phyloP scores from a whole-genome alignment of 1,284 basidiomycete species.

The Apiotrichum sp. region DNA sequence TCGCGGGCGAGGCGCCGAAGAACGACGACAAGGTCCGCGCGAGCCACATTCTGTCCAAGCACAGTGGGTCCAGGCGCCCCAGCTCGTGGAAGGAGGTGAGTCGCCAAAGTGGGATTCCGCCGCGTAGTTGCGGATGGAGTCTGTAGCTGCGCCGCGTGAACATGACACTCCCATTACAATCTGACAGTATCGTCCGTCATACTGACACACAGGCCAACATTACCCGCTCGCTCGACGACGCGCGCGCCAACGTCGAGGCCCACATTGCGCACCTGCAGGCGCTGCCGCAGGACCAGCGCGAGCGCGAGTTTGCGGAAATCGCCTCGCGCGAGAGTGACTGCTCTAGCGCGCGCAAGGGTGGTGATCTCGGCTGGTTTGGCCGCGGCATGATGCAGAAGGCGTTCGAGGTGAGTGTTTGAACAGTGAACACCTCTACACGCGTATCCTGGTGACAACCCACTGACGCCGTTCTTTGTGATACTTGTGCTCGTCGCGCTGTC shows the following conservation, averaged over 20 bases:
- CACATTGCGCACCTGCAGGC: conserved; percentile 48
- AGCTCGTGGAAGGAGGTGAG: conserved; percentile 87
- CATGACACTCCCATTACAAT: too few relatives aligned
- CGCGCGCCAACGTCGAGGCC: conserved; percentile 64
- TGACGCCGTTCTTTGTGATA: too few relatives aligned
- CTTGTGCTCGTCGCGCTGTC: too few relatives aligned
- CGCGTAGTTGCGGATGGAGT: too few relatives aligned
- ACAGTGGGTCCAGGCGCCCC: conserved; percentile 75
- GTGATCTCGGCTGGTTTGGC: conserved; percentile 82
- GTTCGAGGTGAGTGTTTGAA: conserved; percentile 59
- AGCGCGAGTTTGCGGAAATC: conserved; percentile 64
- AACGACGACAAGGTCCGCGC: conserved; percentile 64
- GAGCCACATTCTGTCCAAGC: conserved; percentile 92
- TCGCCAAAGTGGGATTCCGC: conserved; percentile 7
- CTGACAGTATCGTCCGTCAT: too few relatives aligned
- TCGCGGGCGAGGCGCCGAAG: conserved; percentile 25
- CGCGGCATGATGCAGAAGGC: conserved; percentile 94
- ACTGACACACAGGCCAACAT: conserved; percentile 58
- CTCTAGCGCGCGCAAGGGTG: conserved; percentile 69
- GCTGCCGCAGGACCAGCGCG: conserved; percentile 48
- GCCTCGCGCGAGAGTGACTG: conserved; percentile 77
- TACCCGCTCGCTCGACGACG: conserved; percentile 84
- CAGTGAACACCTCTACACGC: too few relatives aligned
- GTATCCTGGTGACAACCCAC: too few relatives aligned
- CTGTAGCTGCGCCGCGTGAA: too few relatives aligned